Evolutionary conservation across 1,139 yeast genomes (phyloP), one percentile per base, ranked within the genome.

Genomic region (Geotrichum restrictum): DNA sequence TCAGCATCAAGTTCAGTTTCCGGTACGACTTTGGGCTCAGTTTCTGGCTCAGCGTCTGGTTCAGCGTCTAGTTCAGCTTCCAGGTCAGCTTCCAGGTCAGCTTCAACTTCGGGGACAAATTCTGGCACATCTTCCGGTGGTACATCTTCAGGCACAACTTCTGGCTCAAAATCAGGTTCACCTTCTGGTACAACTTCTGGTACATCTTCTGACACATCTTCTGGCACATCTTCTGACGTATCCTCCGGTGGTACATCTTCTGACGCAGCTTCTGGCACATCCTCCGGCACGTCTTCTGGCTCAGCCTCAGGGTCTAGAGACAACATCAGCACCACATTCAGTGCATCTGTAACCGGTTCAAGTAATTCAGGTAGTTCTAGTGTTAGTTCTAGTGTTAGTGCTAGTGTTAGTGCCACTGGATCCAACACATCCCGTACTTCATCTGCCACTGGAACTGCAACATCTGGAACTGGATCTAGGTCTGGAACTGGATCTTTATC

Each of bases 391-490:
- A n/a, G n/a, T n/a, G n/a, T n/a, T n/a, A n/a, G n/a, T n/a, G n/a
- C n/a, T n/a, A n/a, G n/a, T n/a, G n/a, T n/a, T n/a, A n/a, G n/a
- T n/a, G n/a, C n/a, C n/a, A n/a, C n/a, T n/a, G n/a, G n/a, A n/a
- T n/a, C 29, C 7, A 24, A 24, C 29, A 5, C 29, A 24, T 8
- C 29, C 8, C 7, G 29, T 24, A 8, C 29, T 24, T 24, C 29
- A 24, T 24, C 29, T 24, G 29, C 29, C 5, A 24, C 29, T 24
- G 36, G 43, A 51, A 42, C 14, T 31, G 44, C 11, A 41, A 58
- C 46, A 29, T 21, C 49, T 2, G 53, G 36, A 19, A 42, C 49
- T 8, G 53, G 29, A 24, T 5, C 8, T 24, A 43, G 61, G 7
- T 55, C 49, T 2, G 53, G 36, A 19, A 42, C 49, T 8, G 53